A percentile compares a stretch with the other conserved stretches of the same genome.
Evolutionary conservation across 441 rosid genomes (phyloP).

Genomic region (Dalechampia spathulata): DNA sequence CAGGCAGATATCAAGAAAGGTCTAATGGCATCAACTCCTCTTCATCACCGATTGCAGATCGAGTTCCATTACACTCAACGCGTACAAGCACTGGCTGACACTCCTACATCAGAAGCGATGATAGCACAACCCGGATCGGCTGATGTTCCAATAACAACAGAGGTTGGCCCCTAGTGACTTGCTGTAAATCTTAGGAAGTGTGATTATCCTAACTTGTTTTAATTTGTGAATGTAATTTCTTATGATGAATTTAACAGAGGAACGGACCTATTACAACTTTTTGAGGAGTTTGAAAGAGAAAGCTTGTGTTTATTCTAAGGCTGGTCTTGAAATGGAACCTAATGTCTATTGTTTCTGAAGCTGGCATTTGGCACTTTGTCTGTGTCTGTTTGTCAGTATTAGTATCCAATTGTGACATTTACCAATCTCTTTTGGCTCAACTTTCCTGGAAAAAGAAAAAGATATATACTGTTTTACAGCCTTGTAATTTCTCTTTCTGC

Average conservation of each 20-base stretch:
- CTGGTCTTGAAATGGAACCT: constrained; percentile 8
- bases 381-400: not conserved
- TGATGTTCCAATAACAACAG: constrained; percentile 8
- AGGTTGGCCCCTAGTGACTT: constrained; percentile 10
- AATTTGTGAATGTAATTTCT: constrained; percentile 6
- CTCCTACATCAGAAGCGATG: constrained; percentile 13
- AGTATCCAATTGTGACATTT: not conserved
- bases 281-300: constrained; percentile 7
- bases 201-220: constrained; percentile 24
- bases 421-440: not conserved
- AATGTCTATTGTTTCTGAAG: not conserved
- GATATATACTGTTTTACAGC: no score
- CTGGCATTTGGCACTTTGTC: not conserved
- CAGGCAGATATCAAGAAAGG: constrained; percentile 82
- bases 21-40: constrained; percentile 46
- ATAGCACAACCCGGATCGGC: not conserved
- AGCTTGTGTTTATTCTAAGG: constrained; percentile 11
- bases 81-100: constrained; percentile 6
- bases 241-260: constrained; percentile 19
- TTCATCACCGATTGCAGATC: constrained; percentile 77
- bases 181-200: constrained; percentile 33
- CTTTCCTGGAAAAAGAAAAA: no score
- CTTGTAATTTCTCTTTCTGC: not conserved
- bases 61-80: constrained; percentile 69
- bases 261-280: constrained; percentile 19